Conservation (phyloP, 148 eudicot species). For the Camellia japonica region DNA sequence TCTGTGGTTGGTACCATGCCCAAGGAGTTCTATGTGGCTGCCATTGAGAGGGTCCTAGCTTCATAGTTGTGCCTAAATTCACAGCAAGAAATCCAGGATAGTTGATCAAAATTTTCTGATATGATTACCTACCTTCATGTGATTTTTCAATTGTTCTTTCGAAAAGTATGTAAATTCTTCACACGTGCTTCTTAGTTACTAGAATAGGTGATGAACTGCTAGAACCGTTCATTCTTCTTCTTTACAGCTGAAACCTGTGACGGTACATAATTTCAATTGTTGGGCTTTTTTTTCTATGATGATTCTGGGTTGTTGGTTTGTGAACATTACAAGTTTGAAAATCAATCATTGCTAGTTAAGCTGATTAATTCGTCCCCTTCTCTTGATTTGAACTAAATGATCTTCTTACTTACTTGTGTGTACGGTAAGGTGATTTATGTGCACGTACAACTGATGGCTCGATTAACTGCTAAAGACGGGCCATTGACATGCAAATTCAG, state of each 20-base stretch:
- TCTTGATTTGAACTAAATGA: not conserved
- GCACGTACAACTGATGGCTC: too few species aligned
- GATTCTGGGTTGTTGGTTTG: not conserved
- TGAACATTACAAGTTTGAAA: not conserved
- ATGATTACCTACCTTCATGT: constrained; percentile 3
- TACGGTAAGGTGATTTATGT: too few species aligned
- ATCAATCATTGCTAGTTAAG: not conserved
- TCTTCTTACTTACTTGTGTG: too few species aligned
- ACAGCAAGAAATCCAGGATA: not conserved
- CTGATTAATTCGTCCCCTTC: not conserved
- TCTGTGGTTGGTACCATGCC: constrained; percentile 88
- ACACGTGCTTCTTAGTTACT: not conserved
- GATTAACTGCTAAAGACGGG: too few species aligned
- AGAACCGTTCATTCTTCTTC: not conserved
- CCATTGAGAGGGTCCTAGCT: constrained; percentile 65
- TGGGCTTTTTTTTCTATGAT: not conserved
- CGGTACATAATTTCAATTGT: not conserved
- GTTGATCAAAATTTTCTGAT: constrained; percentile 1
- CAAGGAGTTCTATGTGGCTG: constrained; percentile 79
- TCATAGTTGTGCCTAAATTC: constrained; percentile 23
- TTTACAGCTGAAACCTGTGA: not conserved
- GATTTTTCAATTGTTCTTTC: not conserved
- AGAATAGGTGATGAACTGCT: not conserved
- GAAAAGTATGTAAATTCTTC: constrained; percentile 1
- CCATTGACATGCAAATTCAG: too few species aligned